Evolutionary conservation across 768 basidiomycete species (phyloP), one percentile per base, ranked within the genome.

Genomic region (Agrocybe pediades): DNA sequence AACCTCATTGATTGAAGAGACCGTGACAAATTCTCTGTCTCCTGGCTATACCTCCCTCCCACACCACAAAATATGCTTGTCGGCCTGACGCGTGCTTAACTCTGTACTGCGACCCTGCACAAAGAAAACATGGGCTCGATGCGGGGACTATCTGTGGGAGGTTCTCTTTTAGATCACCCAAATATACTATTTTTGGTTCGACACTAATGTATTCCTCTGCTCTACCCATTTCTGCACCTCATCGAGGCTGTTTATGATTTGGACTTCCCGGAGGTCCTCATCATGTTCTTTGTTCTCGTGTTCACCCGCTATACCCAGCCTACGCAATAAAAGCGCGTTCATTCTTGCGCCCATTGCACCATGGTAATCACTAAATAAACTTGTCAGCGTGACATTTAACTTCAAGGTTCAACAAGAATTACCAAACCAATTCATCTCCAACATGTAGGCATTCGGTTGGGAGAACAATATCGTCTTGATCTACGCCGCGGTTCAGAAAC

Each of bases 351-450:
- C 66, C 20, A 52, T 65, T 0, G 89, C 87, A 5, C 88, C 90
- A 9, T 74, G 33, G 63, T 86, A 90, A 60, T 91, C 89, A 46
- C 89, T 91, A 59, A 8, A 53, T 24, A 13, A 13, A n/a, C 16
- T 33, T 51, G 23, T 36, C 49, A 50, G 33, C 16, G 20, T 17
- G 23, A 13, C 13, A 17, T 15, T 44, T 24, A 17, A 21, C 17
- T 13, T 29, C 13, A 17, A 19, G 30, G 11, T 21, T 11, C 21
- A 47, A 20, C 25, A 16, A n/a, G 40, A 58, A 80, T 57, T 59
- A 90, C 90, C 80, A 78, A 45, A 75, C 64, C 25, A 90, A 64
- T 57, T 92, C 89, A 63, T 93, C 90, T 0, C 91, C 91, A 36
- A 92, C 79, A 58, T 93, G 90, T 17, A 92, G 62, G 29, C 78